A percentile compares a stretch with the other conserved stretches of the same genome.
phyloP scores from a whole-genome alignment of 371 early-diverging fungal genomes.

The Mortierella sp. region DNA sequence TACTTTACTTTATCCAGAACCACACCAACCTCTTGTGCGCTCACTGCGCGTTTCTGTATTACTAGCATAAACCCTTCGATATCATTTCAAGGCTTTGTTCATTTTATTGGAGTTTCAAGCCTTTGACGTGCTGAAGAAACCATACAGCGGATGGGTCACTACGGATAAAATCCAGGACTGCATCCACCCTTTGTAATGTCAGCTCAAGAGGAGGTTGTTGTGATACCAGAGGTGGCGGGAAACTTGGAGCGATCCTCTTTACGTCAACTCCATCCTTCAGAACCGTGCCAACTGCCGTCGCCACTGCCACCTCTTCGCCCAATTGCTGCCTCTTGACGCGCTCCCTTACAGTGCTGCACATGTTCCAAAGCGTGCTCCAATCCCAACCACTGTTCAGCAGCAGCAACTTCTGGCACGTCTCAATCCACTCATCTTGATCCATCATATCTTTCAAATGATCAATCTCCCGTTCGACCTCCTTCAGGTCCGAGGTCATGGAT shows the following conservation, averaged over 20 bases:
- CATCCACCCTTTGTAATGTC: slow-evolving; percentile 29
- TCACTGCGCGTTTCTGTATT: background rate
- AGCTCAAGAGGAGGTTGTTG: slow-evolving; percentile 50
- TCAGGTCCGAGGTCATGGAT: slow-evolving; percentile 64
- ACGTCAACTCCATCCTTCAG: slow-evolving; percentile 18
- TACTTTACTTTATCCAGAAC: background rate
- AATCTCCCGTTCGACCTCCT: slow-evolving; percentile 67
- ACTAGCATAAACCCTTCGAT: background rate
- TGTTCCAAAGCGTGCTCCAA: slow-evolving; percentile 61
- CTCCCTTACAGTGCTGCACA: slow-evolving; percentile 41
- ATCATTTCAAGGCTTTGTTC: background rate
- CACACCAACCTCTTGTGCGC: background rate
- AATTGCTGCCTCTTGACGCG: slow-evolving; percentile 27
- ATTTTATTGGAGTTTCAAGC: background rate
- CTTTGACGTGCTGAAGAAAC: slow-evolving; percentile 37
- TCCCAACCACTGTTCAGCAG: slow-evolving; percentile 74
- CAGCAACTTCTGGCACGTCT: slow-evolving; percentile 66
- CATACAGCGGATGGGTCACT: slow-evolving; percentile 30
- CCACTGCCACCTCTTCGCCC: background rate
- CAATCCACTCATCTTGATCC: slow-evolving; percentile 62
- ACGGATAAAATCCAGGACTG: slow-evolving; percentile 27
- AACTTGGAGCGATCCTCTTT: slow-evolving; percentile 23
- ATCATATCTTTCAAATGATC: slow-evolving; percentile 66
- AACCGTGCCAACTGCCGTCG: background rate
- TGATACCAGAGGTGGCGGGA: slow-evolving; percentile 31